Evolutionary conservation across 164 flowering plant genomes (phyloP), one percentile per base, ranked within the genome.

Genomic region (Chloranthus sessilifolius): DNA sequence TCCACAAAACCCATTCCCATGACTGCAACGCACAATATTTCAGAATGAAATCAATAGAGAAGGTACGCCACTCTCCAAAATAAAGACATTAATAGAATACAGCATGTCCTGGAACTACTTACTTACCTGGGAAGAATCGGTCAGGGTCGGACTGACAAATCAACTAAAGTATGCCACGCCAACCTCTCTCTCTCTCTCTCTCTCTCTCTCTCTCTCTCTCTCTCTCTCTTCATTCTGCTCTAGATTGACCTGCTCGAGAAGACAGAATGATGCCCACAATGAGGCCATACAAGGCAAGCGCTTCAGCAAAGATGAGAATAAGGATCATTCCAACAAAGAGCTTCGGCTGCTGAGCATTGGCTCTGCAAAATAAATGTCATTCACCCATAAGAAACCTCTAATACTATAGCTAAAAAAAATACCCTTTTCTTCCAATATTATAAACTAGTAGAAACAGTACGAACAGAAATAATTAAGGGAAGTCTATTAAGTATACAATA

Each of bases 311-410:
- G 57, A 85, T 85, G 62, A 85, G 94, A 61, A 85, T 85, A 53
- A 85, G 88, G 50, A 85, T 81, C 94, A 82, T 85, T 19, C 94
- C 88, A 52, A 82, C 88, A 51, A 85, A 82, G 42, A 85, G 94
- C 75, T 85, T 85, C 26, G 88, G 94, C 55, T 85, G 94, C 56
- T 85, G 88, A 25, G 94, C 94, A 65, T 85, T 85, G 45, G 94
- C 94, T 61, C 94, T 85, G 81, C 51, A 68, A 58, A 21, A 36
- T 34, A 52, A n/a, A 59, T 20, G 20, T 17, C 27, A 34, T 8
- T 14, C 11, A 5, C 9, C 1, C 46, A 41, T 39, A 6, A 52
- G 31, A 52, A n/a, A n/a, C n/a, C n/a, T n/a, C n/a, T n/a, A n/a
- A n/a, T n/a, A n/a, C n/a, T n/a, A n/a, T n/a, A n/a, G n/a, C n/a